phyloP scores from a whole-genome alignment of 805 yeast genomes.

The Dipodascopsis tothii region DNA sequence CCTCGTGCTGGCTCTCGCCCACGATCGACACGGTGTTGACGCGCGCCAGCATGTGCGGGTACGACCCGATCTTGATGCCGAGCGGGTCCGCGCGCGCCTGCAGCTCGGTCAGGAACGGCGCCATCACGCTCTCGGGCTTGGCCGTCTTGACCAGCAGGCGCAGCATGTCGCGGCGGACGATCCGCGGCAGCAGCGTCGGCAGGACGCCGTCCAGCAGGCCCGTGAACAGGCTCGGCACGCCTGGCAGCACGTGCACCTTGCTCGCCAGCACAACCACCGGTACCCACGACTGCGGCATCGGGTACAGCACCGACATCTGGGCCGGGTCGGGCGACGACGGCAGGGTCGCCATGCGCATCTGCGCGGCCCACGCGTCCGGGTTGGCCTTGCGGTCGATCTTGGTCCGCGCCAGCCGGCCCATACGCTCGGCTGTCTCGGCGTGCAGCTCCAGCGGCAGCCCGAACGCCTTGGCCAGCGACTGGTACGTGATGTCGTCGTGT shows the following conservation, averaged over 20 bases:
- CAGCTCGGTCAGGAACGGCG: constrained; percentile 49
- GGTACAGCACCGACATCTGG: constrained; percentile 32
- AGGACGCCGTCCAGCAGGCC: constrained; percentile 42
- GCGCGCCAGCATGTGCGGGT: constrained; percentile 65
- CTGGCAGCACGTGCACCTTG: constrained; percentile 69
- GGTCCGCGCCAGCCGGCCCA: constrained; percentile 41
- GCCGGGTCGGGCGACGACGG: constrained; percentile 40
- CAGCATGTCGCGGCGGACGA: constrained; percentile 29
- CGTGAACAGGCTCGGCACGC: constrained; percentile 67
- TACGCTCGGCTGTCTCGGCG: constrained; percentile 49
- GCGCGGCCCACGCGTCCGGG: constrained; percentile 48
- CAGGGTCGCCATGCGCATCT: constrained; percentile 70
- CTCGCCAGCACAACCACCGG: constrained; percentile 66
- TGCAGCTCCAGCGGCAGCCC: constrained; percentile 46
- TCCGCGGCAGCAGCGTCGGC: constrained; percentile 34
- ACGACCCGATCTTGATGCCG: constrained; percentile 70
- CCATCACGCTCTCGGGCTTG: constrained; percentile 58
- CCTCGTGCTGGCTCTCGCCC: constrained; percentile 43
- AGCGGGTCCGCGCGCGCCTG: constrained; percentile 39
- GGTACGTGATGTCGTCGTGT: constrained; percentile 83
- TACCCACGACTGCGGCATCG: constrained; percentile 62
- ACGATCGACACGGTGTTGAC: constrained; percentile 67
- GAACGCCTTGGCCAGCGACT: constrained; percentile 61
- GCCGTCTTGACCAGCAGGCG: constrained; percentile 57
- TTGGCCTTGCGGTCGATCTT: constrained; percentile 31